Base-by-base conservation (phyloP, 306 rosid genomes). In the Vigna nakashimae region DNA sequence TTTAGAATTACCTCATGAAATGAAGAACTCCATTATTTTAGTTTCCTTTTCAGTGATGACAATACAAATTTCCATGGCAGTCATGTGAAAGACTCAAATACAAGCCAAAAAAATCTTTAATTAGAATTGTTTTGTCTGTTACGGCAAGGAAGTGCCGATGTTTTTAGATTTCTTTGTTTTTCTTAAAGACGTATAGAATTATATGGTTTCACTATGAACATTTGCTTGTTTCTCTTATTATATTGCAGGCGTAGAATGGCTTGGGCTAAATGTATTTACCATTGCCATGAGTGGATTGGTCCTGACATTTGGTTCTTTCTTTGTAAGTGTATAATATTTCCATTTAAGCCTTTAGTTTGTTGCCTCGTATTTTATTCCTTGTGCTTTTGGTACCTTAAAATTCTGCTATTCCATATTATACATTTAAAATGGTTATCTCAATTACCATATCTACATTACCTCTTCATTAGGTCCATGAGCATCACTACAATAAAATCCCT, bases 191-290 rank as follows among this genome's bases (percentile, higher is more conserved):
- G 14, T n/a, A 26, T 60, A 18, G 17, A 69, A 60, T 42, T 51
- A 17, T 24, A 18, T 69, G 70, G 65, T 49, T 74, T 65, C 57
- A 74, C 32, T 55, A 49, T 55, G 5, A 57, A 43, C 10, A 49
- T 49, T 28, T 1, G 48, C 52, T 50, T 79, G 78, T 55, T 66
- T 79, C 40, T 72, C 64, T 65, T 26, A 38, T 82, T 67, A 74
- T 82, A 52, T 75, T 83, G 75, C 91, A 95, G 99, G 79, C 75
- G 43, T 90, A 69, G 93, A 89, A 86, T 85, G 87, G 92, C 84
- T 88, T 0, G 97, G 96, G 83, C 75, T 86, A n/a, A 89, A 91
- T 65, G 87, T 0, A 52, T 42, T 85, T 18, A 77, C 91, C 55
- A 5, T 87, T 75, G 56, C 55, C 49, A 18, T 75, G 68, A 40